phyloP scores from a whole-genome alignment of 371 early-diverging fungal species.

The Mucor saturninus region DNA sequence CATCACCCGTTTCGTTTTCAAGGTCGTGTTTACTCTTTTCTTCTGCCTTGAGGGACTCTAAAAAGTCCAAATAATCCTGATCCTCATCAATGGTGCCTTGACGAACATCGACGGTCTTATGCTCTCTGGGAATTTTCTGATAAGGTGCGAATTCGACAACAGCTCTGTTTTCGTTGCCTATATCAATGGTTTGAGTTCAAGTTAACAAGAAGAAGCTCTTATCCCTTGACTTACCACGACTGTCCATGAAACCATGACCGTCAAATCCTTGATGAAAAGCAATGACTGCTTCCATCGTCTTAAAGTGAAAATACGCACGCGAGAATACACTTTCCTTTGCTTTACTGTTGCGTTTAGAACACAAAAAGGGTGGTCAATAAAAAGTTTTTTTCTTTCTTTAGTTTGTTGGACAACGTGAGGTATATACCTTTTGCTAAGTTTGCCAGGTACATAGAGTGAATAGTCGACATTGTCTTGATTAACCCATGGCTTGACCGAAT shows the following conservation, averaged over 20 bases:
- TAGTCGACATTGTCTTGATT: constrained; percentile 58
- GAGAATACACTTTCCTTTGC: constrained; percentile 76
- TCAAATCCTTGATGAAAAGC: constrained; percentile 78
- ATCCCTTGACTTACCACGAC: constrained; percentile 49
- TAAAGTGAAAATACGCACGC: constrained; percentile 82
- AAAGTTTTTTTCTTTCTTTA: not conserved
- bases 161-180: constrained; percentile 73
- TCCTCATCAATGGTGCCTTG: constrained; percentile 83
- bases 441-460: constrained; percentile 70
- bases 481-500: constrained; percentile 64
- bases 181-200: no score
- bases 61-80: constrained; percentile 76
- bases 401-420: no score
- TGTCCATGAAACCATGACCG: constrained; percentile 80
- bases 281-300: constrained; percentile 64
- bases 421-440: constrained; percentile 30
- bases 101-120: constrained; percentile 67
- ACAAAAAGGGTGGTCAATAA: no score
- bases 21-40: constrained; percentile 42
- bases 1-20: constrained; percentile 39
- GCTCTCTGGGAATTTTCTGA: constrained; percentile 74
- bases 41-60: constrained; percentile 67
- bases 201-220: no score
- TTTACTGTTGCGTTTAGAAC: constrained; percentile 43
- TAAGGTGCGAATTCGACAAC: constrained; percentile 85